A percentile compares a stretch with the other conserved stretches of the same genome.
Conservation (phyloP, 1,139 yeast species). For the Debaryomyces nepalensis region DNA sequence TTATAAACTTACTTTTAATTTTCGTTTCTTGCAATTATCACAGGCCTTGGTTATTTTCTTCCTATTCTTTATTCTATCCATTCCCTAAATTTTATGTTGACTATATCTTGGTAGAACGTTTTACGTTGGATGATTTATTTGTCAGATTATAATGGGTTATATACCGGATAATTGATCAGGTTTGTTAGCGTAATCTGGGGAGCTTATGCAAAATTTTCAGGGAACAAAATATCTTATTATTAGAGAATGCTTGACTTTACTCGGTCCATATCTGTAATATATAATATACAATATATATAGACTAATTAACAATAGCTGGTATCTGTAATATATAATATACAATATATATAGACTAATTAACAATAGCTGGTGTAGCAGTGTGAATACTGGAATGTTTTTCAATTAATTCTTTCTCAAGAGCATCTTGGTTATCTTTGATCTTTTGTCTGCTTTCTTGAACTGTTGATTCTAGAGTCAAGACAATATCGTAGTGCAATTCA, state of each 20-base stretch:
- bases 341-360: neutral
- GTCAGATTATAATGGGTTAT: too few species aligned
- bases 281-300: neutral
- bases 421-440: slow-evolving; percentile 12
- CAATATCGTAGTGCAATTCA: slow-evolving; percentile 23
- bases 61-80: slow-evolving; percentile 21
- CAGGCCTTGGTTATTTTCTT: slow-evolving; percentile 46
- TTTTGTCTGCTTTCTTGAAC: slow-evolving; percentile 16
- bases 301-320: neutral
- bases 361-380: neutral
- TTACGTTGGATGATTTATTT: too few species aligned
- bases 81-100: too few species aligned
- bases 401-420: slow-evolving; percentile 11
- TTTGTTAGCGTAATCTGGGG: too few species aligned
- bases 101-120: too few species aligned
- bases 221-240: too few species aligned
- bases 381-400: neutral
- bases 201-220: too few species aligned
- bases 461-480: slow-evolving; percentile 22
- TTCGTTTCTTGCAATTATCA: slow-evolving; percentile 43
- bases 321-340: too few species aligned
- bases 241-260: too few species aligned
- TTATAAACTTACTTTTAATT: slow-evolving; percentile 31
- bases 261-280: too few species aligned
- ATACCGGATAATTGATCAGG: too few species aligned